A percentile compares a stretch with the other conserved stretches of the same genome.
Evolutionary conservation across 2,329 filamentous ascomycete species (phyloP).

Genomic region (Microdochium nivale): DNA sequence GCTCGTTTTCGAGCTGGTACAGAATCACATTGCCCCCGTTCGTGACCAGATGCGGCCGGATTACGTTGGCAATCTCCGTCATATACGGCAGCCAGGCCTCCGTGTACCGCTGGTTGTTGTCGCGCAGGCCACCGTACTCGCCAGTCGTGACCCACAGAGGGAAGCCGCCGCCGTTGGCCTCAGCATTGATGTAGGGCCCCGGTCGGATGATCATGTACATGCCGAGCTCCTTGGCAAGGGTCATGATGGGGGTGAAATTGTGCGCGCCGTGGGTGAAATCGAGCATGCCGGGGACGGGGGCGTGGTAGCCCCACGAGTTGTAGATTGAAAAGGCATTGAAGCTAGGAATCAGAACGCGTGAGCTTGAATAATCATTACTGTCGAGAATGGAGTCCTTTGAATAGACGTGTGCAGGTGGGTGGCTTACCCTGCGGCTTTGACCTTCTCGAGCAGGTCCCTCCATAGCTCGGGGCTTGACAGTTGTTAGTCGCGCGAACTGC

Average conservation of each 20-base stretch:
- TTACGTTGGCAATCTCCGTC: slow-evolving; percentile 50
- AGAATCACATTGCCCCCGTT: slow-evolving; percentile 75
- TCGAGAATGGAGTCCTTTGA: background rate
- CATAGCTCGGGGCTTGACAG: slow-evolving; percentile 24
- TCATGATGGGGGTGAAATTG: slow-evolving; percentile 65
- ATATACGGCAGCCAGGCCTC: slow-evolving; percentile 51
- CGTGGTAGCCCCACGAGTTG: slow-evolving; percentile 67
- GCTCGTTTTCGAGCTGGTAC: slow-evolving; percentile 74
- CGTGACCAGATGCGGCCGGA: slow-evolving; percentile 72
- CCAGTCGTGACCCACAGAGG: slow-evolving; percentile 54
- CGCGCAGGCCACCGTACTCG: background rate
- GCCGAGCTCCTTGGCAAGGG: slow-evolving; percentile 62
- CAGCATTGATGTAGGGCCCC: slow-evolving; percentile 72
- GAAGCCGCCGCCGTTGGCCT: slow-evolving; percentile 63
- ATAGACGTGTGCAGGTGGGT: too few relatives aligned
- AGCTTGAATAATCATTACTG: background rate
- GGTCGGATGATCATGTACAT: slow-evolving; percentile 66
- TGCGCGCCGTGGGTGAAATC: slow-evolving; percentile 66
- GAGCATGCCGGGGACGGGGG: slow-evolving; percentile 55
- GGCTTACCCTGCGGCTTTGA: slow-evolving; percentile 28
- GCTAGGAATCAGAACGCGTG: slow-evolving; percentile 60
- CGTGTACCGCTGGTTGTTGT: slow-evolving; percentile 41
- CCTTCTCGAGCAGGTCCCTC: slow-evolving; percentile 31
- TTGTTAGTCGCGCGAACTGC: background rate
- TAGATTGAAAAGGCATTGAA: slow-evolving; percentile 78